A percentile compares a stretch with the other conserved stretches of the same genome.
Conservation (phyloP, 2,329 filamentous ascomycete genomes). For the Cryphonectria carpinicola region DNA sequence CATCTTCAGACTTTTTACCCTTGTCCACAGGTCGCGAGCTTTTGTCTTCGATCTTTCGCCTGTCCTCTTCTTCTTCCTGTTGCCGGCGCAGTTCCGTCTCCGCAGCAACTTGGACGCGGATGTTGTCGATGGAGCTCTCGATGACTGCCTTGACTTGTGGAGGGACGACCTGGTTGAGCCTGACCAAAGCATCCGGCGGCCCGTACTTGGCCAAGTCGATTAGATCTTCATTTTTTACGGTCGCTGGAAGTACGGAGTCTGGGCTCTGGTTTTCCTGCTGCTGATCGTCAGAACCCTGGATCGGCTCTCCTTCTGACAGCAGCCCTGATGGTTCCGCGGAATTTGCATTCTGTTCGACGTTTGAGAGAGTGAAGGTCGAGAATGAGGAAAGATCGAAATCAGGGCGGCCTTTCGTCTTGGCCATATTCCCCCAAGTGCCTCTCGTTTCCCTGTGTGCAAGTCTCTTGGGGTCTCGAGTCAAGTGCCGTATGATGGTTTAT, state of each 20-base stretch:
- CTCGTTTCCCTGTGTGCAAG: background rate
- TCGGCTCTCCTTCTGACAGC: background rate
- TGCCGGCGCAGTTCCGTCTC: conserved; percentile 38
- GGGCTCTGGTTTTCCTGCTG: background rate
- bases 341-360: background rate
- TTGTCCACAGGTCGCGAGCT: background rate
- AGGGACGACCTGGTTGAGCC: conserved; percentile 43
- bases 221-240: conserved; percentile 32
- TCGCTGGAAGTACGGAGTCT: background rate
- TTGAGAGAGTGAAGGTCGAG: conserved; percentile 8
- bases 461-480: background rate
- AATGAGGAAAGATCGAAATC: conserved; percentile 13
- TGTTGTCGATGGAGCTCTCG: conserved; percentile 48
- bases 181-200: conserved; percentile 48
- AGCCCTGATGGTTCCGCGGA: conserved; percentile 16
- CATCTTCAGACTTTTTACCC: background rate
- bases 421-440: conserved; percentile 3
- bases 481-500: background rate
- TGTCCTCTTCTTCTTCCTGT: conserved; percentile 36
- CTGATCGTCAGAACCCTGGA: background rate
- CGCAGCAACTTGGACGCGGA: conserved; percentile 43
- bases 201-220: conserved; percentile 53
- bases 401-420: background rate
- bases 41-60: conserved; percentile 14
- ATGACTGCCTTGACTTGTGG: conserved; percentile 48